These are phyloP conservation scores for Dryas drummondii DNA, from an alignment of 306 rosid genomes.

Conservation along the genomic window DNA sequence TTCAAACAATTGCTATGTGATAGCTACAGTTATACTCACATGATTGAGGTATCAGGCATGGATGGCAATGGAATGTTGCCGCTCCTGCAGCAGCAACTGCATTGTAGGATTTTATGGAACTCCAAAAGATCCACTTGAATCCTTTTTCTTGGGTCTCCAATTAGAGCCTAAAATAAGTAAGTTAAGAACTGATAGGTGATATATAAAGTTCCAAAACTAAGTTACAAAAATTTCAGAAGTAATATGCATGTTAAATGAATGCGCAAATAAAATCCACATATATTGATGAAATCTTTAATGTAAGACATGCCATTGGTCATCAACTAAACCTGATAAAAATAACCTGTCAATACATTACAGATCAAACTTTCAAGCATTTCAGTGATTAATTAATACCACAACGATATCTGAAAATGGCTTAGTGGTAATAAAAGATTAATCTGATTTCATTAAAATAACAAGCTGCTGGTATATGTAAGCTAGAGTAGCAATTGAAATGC, in stretches of 20 bases:
- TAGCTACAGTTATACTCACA: constrained; percentile 53
- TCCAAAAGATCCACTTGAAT: constrained; percentile 90
- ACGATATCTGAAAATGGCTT: constrained; percentile 5
- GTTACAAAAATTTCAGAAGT: constrained; percentile 15
- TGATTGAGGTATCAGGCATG: constrained; percentile 78
- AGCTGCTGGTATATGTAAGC: constrained; percentile 12
- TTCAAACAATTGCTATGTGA: neutral
- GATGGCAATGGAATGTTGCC: constrained; percentile 53
- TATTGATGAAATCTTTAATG: neutral
- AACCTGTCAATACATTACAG: neutral
- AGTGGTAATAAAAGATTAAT: neutral
- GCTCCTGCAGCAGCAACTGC: constrained; percentile 72
- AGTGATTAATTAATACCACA: neutral
- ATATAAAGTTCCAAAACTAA: neutral
- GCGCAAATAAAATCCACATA: neutral
- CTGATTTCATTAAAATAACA: neutral
- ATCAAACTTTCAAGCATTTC: neutral
- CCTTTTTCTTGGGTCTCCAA: constrained; percentile 85
- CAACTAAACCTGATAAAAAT: neutral
- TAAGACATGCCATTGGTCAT: neutral
- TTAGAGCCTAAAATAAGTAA: constrained; percentile 54
- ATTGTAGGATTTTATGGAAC: constrained; percentile 60
- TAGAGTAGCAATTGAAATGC: constrained; percentile 32
- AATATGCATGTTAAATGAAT: neutral
- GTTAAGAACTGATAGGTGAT: neutral